These are phyloP conservation scores for Phylloporus sp. DNA, from an alignment of 768 basidiomycete genomes.

Conservation along the genomic window DNA sequence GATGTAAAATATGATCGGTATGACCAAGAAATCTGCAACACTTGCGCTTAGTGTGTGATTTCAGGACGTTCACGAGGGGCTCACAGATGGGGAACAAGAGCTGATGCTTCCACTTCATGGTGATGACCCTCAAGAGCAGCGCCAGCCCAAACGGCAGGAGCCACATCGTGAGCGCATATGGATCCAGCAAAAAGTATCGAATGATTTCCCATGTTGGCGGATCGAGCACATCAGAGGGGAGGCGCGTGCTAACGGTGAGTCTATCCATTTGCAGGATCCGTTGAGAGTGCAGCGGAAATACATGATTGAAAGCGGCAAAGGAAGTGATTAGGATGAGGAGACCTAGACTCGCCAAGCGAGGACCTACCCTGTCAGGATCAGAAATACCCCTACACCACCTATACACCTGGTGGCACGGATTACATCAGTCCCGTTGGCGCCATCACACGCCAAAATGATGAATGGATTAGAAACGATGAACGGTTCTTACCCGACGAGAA, in stretches of 20 bases:
- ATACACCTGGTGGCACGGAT: slow-evolving; percentile 54
- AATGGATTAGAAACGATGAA: slow-evolving; percentile 1
- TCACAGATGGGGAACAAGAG: slow-evolving; percentile 85
- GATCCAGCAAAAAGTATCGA: slow-evolving; percentile 61
- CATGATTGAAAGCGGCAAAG: not conserved
- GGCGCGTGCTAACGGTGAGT: slow-evolving; percentile 78
- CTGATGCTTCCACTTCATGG: slow-evolving; percentile 77
- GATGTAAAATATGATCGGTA: slow-evolving; percentile 82
- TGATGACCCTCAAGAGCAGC: slow-evolving; percentile 73
- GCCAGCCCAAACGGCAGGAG: slow-evolving; percentile 74
- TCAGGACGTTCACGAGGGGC: slow-evolving; percentile 23
- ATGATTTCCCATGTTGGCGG: slow-evolving; percentile 61
- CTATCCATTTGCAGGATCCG: slow-evolving; percentile 33
- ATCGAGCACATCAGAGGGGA: slow-evolving; percentile 73
- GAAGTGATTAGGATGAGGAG: not conserved
- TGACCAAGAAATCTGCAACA: slow-evolving; percentile 65
- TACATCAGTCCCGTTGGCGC: not conserved
- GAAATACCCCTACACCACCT: slow-evolving; percentile 93
- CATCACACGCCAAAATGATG: not conserved
- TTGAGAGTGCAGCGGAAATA: not conserved
- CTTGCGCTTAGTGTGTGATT: not conserved
- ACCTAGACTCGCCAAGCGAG: not conserved
- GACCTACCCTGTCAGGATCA: slow-evolving; percentile 81
- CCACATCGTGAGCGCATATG: slow-evolving; percentile 72
- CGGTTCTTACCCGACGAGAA: slow-evolving; percentile 78